Base-by-base conservation (phyloP, 2,329 filamentous ascomycete species). In the Didymella exigua region DNA sequence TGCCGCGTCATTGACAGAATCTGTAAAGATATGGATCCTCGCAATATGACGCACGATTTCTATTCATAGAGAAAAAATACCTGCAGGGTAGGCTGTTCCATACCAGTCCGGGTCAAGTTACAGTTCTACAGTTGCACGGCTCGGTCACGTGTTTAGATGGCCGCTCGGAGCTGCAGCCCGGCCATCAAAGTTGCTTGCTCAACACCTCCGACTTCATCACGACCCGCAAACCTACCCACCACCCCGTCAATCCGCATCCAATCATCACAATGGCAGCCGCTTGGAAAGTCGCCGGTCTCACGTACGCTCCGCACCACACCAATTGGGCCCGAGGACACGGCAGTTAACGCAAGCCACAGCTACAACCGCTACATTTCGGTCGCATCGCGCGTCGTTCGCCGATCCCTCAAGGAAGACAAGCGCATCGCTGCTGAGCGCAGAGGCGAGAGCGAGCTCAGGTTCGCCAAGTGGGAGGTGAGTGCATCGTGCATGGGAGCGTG, bases 361-460 rank as follows among this genome's bases (percentile, higher is more conserved):
- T 99, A 99, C 91, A 99, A 99, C 89, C 95, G 93, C 83, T 98
- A 97, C 88, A 88, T 99, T 77, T 88, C 93, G 76, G 86, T 99
- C 81, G 92, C 95, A 75, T 87, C 93, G 80, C 92, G 93, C 80
- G 90, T 91, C 76, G 90, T 99, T 78, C 95, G 96, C 82, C 90
- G 91, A 78, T 96, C 92, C 78, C 85, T 99, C 78, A 97, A 98
- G 86, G 95, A 99, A 75, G 91, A 95, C 55, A 89, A 92, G 83
- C 87, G 95, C 81, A 79, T 97, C 67, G 77, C 78, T 67, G 92
- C 93, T 64, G 95, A 98, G 86, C 89, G 91, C 76, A 88, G 95
- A 77, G 93, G 92, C 75, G 86, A 92, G 79, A 89, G 88, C 80
- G 93, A 98, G 51, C 80, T 99, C 71, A 88, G 88, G 79, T 96